These are phyloP conservation scores for Phytopythium montanum DNA, from an alignment of 352 stramenopile species.

Conservation along the genomic window DNA sequence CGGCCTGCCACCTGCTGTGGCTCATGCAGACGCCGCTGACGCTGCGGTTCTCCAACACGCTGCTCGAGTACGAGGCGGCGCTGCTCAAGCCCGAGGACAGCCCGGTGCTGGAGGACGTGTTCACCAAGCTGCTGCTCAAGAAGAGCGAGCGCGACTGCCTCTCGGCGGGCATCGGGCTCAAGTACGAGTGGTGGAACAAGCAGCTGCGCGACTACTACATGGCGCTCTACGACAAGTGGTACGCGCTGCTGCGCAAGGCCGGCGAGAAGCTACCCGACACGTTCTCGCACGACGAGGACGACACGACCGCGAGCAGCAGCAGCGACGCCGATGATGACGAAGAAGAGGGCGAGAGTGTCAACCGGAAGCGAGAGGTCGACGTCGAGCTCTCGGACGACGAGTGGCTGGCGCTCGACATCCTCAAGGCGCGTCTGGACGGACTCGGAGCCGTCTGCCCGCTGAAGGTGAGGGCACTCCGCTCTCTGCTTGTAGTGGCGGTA, in stretches of 20 bases:
- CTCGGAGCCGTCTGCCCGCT: constrained; percentile 52
- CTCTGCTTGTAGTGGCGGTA: constrained; percentile 10
- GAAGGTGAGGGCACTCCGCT: constrained; percentile 25
- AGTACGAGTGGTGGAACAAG: constrained; percentile 89
- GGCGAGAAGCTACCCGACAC: constrained; percentile 59
- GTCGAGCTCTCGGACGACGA: constrained; percentile 79
- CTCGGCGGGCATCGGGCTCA: constrained; percentile 70
- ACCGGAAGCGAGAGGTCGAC: constrained; percentile 41
- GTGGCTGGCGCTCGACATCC: constrained; percentile 63
- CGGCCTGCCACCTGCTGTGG: constrained; percentile 82
- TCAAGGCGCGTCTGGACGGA: constrained; percentile 47
- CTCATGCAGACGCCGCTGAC: constrained; percentile 76
- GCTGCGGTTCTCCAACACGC: constrained; percentile 68
- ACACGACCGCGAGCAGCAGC: constrained; percentile 19
- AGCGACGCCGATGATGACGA: constrained; percentile 17
- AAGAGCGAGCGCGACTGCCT: constrained; percentile 80
- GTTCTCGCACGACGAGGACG: constrained; percentile 66
- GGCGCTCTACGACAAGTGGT: constrained; percentile 80
- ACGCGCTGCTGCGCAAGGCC: constrained; percentile 67
- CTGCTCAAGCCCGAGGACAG: constrained; percentile 70
- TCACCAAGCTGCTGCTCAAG: constrained; percentile 82
- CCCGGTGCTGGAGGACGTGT: constrained; percentile 75
- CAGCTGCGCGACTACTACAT: constrained; percentile 82
- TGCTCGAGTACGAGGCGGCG: constrained; percentile 82
- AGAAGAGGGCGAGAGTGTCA: not conserved